These are phyloP conservation scores for Hortiboletus campestris DNA, from an alignment of 768 basidiomycete species.

Conservation along the genomic window DNA sequence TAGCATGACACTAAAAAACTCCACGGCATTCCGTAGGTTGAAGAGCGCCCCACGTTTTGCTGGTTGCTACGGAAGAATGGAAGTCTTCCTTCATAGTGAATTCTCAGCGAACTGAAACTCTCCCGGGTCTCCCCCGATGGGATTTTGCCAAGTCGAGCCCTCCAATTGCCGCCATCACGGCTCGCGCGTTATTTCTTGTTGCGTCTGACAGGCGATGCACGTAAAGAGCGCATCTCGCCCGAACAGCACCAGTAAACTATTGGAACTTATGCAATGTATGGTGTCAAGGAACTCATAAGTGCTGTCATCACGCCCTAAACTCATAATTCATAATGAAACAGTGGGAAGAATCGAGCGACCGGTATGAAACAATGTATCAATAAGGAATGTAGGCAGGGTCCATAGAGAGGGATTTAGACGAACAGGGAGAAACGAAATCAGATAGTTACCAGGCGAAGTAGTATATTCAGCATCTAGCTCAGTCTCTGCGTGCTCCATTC, in stretches of 20 bases:
- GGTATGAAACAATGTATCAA: constrained; percentile 31
- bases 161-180: constrained; percentile 20
- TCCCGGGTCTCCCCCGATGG: constrained; percentile 9
- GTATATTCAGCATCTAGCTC: constrained; percentile 28
- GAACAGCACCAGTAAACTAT: neutral
- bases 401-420: constrained; percentile 14
- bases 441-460: constrained; percentile 7
- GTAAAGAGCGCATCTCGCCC: constrained; percentile 11
- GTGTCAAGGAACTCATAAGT: constrained; percentile 1
- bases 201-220: constrained; percentile 11
- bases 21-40: constrained; percentile 24
- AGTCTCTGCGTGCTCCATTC: constrained; percentile 69
- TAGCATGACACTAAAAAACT: constrained; percentile 22
- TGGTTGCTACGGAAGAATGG: constrained; percentile 33
- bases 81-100: constrained; percentile 29
- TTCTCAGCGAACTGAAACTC: constrained; percentile 19
- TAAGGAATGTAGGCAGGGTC: constrained; percentile 33
- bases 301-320: constrained; percentile 10
- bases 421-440: constrained; percentile 12
- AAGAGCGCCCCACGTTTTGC: constrained; percentile 26
- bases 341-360: constrained; percentile 17
- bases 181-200: neutral
- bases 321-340: constrained; percentile 29
- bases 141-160: constrained; percentile 8
- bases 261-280: neutral